A percentile compares a stretch with the other conserved stretches of the same genome.
Conservation (phyloP, 1,284 basidiomycete species). For the Apiotrichum domesticum region DNA sequence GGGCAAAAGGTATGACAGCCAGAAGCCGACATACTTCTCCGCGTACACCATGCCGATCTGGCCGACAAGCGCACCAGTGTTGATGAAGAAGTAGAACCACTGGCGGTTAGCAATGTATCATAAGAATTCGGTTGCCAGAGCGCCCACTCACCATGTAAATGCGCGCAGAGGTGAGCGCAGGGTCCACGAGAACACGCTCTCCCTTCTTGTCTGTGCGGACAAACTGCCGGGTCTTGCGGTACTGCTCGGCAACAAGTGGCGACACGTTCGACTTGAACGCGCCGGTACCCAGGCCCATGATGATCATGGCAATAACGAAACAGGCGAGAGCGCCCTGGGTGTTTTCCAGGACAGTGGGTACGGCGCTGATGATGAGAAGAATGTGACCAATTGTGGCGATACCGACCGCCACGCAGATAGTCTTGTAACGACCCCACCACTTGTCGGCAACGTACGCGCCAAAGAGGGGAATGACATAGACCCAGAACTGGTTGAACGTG, state of each 20-base stretch:
- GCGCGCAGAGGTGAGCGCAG: slow-evolving; percentile 29
- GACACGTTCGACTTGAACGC: slow-evolving; percentile 22
- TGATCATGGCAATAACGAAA: slow-evolving; percentile 11
- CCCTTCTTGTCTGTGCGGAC: slow-evolving; percentile 5
- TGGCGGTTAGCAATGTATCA: slow-evolving; percentile 24
- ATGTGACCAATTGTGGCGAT: slow-evolving; percentile 15
- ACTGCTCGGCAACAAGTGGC: slow-evolving; percentile 24
- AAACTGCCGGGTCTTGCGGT: slow-evolving; percentile 19
- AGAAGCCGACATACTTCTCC: slow-evolving; percentile 40
- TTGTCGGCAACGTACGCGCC: slow-evolving; percentile 19
- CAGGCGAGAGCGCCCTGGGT: slow-evolving; percentile 21
- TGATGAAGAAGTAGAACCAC: slow-evolving; percentile 24
- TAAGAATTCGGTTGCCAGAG: background rate
- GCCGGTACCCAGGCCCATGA: slow-evolving; percentile 17
- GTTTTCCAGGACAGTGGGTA: slow-evolving; percentile 12
- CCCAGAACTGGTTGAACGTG: slow-evolving; percentile 19
- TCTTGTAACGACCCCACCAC: slow-evolving; percentile 20
- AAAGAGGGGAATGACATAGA: slow-evolving; percentile 19
- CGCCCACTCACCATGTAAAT: slow-evolving; percentile 15
- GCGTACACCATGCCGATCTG: slow-evolving; percentile 24
- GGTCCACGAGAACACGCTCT: slow-evolving; percentile 19
- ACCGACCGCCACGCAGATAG: slow-evolving; percentile 14
- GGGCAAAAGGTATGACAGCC: slow-evolving; percentile 46
- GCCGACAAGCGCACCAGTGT: slow-evolving; percentile 24
- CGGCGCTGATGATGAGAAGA: slow-evolving; percentile 10